Evolutionary conservation across 345 rosid genomes (phyloP).

Genomic region (Sonneratia caseolaris): DNA sequence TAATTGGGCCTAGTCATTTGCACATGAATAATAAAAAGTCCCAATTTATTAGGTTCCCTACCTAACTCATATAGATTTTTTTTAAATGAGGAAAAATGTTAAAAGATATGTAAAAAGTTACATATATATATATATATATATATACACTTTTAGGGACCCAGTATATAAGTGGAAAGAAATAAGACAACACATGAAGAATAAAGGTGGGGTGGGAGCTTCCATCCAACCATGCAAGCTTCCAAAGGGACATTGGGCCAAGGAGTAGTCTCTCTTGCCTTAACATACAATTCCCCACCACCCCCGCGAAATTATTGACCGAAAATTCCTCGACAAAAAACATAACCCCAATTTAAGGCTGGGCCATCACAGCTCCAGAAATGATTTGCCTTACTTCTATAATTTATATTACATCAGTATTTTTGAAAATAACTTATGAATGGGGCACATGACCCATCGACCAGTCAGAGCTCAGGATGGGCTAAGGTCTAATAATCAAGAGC

Average conservation of each 20-base stretch:
- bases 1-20: no score
- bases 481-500: no score
- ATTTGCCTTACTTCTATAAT: not conserved
- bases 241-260: not conserved
- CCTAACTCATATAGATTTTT: not conserved
- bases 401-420: no score
- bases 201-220: not conserved
- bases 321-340: slow-evolving; percentile 3
- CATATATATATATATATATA: no score
- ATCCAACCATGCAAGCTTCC: slow-evolving; percentile 1
- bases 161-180: not conserved
- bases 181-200: not conserved
- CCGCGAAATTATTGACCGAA: not conserved
- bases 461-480: no score
- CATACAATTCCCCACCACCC: not conserved
- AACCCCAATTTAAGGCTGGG: not conserved
- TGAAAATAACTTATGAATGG: no score
- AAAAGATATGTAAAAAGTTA: no score
- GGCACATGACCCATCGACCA: no score
- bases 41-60: not conserved
- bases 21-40: no score
- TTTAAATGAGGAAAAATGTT: no score
- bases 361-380: not conserved
- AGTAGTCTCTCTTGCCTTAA: not conserved
- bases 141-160: not conserved